These are phyloP conservation scores for Penicillium coprophilum DNA, from an alignment of 495 filamentous ascomycete genomes.

Conservation along the genomic window DNA sequence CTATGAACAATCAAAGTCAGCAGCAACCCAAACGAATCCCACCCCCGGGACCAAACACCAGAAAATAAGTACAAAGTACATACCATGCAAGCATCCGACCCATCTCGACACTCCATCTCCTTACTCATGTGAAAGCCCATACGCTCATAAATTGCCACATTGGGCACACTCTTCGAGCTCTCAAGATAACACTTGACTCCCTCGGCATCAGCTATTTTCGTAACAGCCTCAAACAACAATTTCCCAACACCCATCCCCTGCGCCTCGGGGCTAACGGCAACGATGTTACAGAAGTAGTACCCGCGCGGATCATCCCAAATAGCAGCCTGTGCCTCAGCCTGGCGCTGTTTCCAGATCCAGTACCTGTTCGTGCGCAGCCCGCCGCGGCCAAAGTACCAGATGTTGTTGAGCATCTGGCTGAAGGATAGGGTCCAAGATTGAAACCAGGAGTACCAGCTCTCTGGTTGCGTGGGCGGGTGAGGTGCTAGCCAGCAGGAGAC, in stretches of 20 bases:
- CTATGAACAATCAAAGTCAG: slow-evolving; percentile 15
- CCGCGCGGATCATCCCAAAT: slow-evolving; percentile 60
- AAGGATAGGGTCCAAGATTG: slow-evolving; percentile 58
- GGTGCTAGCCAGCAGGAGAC: slow-evolving; percentile 67
- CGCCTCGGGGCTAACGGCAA: slow-evolving; percentile 59
- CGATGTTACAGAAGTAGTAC: slow-evolving; percentile 69
- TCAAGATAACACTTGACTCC: slow-evolving; percentile 62
- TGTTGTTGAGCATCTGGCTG: slow-evolving; percentile 56
- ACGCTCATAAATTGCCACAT: slow-evolving; percentile 62
- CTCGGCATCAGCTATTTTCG: slow-evolving; percentile 55
- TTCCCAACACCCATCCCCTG: slow-evolving; percentile 61
- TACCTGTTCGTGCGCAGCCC: slow-evolving; percentile 61
- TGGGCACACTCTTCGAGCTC: slow-evolving; percentile 58
- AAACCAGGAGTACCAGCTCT: slow-evolving; percentile 54
- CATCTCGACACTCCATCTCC: slow-evolving; percentile 61
- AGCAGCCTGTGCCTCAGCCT: slow-evolving; percentile 53
- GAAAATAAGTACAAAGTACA: slow-evolving; percentile 12
- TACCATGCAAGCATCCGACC: slow-evolving; percentile 45
- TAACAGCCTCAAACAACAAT: slow-evolving; percentile 55
- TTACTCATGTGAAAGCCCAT: slow-evolving; percentile 61
- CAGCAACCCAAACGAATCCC: slow-evolving; percentile 5
- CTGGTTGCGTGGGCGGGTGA: slow-evolving; percentile 35
- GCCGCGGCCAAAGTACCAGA: slow-evolving; percentile 54
- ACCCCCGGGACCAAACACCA: neutral
- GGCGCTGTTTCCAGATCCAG: slow-evolving; percentile 64